Evolutionary conservation across 805 yeast genomes (phyloP).

Genomic region (Yamadazyma sp.): DNA sequence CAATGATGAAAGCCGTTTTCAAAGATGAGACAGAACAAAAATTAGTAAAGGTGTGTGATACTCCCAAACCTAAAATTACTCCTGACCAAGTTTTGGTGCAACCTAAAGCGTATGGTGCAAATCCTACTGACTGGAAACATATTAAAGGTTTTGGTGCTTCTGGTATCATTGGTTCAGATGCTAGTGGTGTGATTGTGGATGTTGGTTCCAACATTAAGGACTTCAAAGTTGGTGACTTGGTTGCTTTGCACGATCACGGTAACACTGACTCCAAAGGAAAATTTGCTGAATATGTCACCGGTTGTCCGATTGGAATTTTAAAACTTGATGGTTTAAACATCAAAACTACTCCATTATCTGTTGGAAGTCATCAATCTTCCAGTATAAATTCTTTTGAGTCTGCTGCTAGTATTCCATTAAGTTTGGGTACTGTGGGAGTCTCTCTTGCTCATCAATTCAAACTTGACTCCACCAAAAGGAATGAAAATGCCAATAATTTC

Average conservation of each 20-base stretch:
- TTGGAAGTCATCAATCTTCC: conserved; percentile 44
- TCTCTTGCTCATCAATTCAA: conserved; percentile 23
- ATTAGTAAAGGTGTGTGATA: conserved; percentile 2
- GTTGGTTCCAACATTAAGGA: conserved; percentile 19
- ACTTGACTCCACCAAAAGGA: conserved; percentile 2
- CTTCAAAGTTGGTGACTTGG: conserved; percentile 18
- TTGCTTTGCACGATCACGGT: conserved; percentile 22
- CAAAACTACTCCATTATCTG: conserved; percentile 8
- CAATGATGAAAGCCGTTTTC: conserved; percentile 1
- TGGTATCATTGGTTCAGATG: conserved; percentile 17
- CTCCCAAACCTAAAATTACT: not conserved
- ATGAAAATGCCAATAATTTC: conserved; percentile 12
- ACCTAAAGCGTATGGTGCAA: conserved; percentile 24
- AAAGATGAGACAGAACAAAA: not conserved
- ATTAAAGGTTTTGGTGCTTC: not conserved
- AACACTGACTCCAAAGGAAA: conserved; percentile 55
- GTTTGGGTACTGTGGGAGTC: conserved; percentile 48
- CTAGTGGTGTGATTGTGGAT: conserved; percentile 19
- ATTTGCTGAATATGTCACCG: conserved; percentile 52
- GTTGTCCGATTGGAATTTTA: conserved; percentile 12
- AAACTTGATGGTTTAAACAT: conserved; percentile 13
- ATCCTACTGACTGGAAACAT: conserved; percentile 22
- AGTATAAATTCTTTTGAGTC: conserved; percentile 53
- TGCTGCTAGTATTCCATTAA: conserved; percentile 58
- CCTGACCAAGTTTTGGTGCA: conserved; percentile 5